phyloP scores from a whole-genome alignment of 2,329 filamentous ascomycete genomes.

The Cladophialophora immunda region DNA sequence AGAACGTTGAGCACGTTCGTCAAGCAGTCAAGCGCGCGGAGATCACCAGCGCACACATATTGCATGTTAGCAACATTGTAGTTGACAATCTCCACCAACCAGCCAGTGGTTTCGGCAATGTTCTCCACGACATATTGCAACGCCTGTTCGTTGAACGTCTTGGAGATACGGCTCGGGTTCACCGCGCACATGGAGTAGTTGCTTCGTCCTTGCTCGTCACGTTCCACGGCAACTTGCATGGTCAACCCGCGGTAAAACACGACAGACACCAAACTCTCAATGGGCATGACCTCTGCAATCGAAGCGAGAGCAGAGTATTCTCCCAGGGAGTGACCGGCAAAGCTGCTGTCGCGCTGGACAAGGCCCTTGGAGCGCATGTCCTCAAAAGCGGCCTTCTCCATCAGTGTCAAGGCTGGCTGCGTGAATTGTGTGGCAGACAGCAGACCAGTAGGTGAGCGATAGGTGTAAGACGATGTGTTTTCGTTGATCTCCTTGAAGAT shows the following conservation, averaged over 20 bases:
- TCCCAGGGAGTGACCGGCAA: conserved; percentile 96
- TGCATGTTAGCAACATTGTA: conserved; percentile 79
- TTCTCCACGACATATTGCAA: conserved; percentile 96
- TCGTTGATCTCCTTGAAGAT: conserved; percentile 99
- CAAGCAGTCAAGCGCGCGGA: conserved; percentile 71
- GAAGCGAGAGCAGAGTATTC: conserved; percentile 98
- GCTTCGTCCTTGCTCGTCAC: conserved; percentile 88
- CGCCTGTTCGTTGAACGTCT: conserved; percentile 98
- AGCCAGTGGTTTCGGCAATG: conserved; percentile 90
- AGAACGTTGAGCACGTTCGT: conserved; percentile 91
- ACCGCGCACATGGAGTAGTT: conserved; percentile 99
- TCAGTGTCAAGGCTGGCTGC: conserved; percentile 93
- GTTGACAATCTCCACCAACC: conserved; percentile 99
- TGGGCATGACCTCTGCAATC: conserved; percentile 98
- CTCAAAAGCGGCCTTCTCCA: conserved; percentile 99
- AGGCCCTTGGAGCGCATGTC: conserved; percentile 98
- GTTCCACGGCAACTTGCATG: conserved; percentile 99
- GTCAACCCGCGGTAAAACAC: conserved; percentile 99
- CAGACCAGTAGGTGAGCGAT: conserved; percentile 91
- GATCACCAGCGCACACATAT: conserved; percentile 73
- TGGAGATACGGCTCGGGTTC: conserved; percentile 97
- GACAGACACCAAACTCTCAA: conserved; percentile 95
- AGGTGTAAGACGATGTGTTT: conserved; percentile 93
- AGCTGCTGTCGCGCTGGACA: conserved; percentile 94
- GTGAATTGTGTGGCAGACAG: conserved; percentile 98